Evolutionary conservation across 768 basidiomycete species (phyloP).

Genomic region (Auricularia sp.): DNA sequence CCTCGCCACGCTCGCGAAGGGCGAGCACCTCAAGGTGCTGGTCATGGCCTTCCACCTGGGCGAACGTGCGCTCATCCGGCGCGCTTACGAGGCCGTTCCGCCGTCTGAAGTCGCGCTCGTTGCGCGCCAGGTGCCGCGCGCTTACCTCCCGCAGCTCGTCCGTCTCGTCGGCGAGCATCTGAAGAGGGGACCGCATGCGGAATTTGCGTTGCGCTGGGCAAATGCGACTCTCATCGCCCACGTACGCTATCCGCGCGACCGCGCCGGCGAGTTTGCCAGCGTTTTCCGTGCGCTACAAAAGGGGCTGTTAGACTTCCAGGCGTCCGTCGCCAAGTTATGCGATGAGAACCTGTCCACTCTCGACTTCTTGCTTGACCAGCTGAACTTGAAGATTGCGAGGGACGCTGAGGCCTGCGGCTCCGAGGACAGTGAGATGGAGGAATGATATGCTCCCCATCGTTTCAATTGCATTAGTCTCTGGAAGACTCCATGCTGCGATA

Average conservation of each 20-base stretch:
- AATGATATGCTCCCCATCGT: background rate
- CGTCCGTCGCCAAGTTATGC: conserved; percentile 71
- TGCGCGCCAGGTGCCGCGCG: conserved; percentile 70
- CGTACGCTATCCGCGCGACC: conserved; percentile 67
- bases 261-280: conserved; percentile 67
- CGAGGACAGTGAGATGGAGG: background rate
- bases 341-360: conserved; percentile 79
- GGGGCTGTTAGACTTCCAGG: conserved; percentile 67
- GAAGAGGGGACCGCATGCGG: conserved; percentile 80
- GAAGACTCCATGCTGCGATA: no score
- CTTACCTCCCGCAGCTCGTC: conserved; percentile 69
- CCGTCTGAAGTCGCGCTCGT: conserved; percentile 68
- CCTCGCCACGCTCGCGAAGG: conserved; percentile 51
- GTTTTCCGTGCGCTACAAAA: conserved; percentile 77
- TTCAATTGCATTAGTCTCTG: no score
- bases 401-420: background rate
- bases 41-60: conserved; percentile 91
- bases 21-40: conserved; percentile 81
- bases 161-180: conserved; percentile 78
- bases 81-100: conserved; percentile 77
- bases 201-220: conserved; percentile 89
- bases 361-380: conserved; percentile 69
- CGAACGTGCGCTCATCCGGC: conserved; percentile 71
- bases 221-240: conserved; percentile 74
- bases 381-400: conserved; percentile 30